phyloP scores from a whole-genome alignment of 768 basidiomycete genomes.

The Tubosaeta sp. region DNA sequence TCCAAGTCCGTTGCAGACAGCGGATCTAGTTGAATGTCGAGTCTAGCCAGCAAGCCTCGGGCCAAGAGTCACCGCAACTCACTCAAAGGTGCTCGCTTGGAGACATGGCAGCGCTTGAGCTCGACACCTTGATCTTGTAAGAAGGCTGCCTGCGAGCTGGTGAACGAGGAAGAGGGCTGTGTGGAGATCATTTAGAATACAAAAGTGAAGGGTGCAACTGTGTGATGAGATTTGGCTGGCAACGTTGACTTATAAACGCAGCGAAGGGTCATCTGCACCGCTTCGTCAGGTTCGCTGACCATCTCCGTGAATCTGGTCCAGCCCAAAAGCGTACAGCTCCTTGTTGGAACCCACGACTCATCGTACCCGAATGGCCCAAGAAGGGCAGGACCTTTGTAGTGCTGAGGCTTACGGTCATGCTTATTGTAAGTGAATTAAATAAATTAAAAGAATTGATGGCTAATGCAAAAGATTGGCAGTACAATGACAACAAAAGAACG shows the following conservation, averaged over 20 bases:
- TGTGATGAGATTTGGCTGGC: not conserved
- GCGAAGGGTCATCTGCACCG: constrained; percentile 23
- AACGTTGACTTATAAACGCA: constrained; percentile 23
- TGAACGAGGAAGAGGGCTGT: constrained; percentile 6
- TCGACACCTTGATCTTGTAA: not conserved
- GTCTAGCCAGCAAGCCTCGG: not conserved
- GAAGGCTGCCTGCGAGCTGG: too few species aligned
- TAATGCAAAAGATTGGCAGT: constrained; percentile 9
- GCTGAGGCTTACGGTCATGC: not conserved
- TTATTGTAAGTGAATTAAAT: constrained; percentile 7
- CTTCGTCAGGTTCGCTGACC: constrained; percentile 13
- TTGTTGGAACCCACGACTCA: not conserved
- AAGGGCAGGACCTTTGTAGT: not conserved
- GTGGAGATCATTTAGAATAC: constrained; percentile 22
- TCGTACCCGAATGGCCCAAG: too few species aligned
- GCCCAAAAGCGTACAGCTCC: constrained; percentile 9
- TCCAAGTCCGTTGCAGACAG: constrained; percentile 20
- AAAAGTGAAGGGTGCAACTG: not conserved
- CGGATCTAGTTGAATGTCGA: constrained; percentile 18
- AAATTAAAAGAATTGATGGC: not conserved
- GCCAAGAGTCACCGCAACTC: constrained; percentile 10
- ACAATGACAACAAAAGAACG: not conserved
- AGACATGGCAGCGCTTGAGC: constrained; percentile 21
- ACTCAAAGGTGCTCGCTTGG: constrained; percentile 23
- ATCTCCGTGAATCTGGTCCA: not conserved